Base-by-base conservation (phyloP, 768 basidiomycete species). In the Suillus decipiens region DNA sequence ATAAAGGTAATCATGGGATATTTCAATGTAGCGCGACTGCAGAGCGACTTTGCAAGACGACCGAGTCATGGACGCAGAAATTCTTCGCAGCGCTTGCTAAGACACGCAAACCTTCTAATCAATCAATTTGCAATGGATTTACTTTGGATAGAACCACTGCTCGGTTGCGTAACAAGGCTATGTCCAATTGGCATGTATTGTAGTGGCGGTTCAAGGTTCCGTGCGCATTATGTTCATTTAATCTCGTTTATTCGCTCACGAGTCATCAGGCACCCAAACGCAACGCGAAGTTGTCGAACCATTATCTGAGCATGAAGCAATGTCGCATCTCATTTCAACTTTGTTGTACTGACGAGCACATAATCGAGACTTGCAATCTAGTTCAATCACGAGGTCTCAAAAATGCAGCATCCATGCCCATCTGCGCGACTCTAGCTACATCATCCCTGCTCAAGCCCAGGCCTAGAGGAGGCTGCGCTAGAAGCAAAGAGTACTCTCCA, bases 401-500 rank as follows among this genome's bases (percentile, higher is more conserved):
- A 19, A 42, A 42, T 42, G 17, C 41, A 42, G 71, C 72, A 34
- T 79, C 68, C 80, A 92, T 79, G 58, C 92, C 83, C 84, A 86
- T 86, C 64, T 81, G 73, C 1, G 86, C 90, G 22, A 93, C 76
- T 19, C 69, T 71, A 56, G 66, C 72, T 6, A 94, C 82, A 66
- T 92, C 85, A 0, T 73, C 77, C 65, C 87, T 82, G 1, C 77
- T 76, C 51, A 94, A 74, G 1, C 90, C 92, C 2, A 95, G 79
- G 3, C 92, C 92, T 36, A 85, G 69, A 0, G 92, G 92, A n/a
- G 84, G 78, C 24, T 77, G 72, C 0, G 93, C 93, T 60, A 94
- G 78, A 39, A 95, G 82, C 7, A 94, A 77, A 0, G 92, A 91
- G 66, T 94, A 95, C 73, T 95, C 92, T 3, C 80, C 90, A 3